Base-by-base conservation (phyloP, 345 rosid genomes). In the Camelina laxa region DNA sequence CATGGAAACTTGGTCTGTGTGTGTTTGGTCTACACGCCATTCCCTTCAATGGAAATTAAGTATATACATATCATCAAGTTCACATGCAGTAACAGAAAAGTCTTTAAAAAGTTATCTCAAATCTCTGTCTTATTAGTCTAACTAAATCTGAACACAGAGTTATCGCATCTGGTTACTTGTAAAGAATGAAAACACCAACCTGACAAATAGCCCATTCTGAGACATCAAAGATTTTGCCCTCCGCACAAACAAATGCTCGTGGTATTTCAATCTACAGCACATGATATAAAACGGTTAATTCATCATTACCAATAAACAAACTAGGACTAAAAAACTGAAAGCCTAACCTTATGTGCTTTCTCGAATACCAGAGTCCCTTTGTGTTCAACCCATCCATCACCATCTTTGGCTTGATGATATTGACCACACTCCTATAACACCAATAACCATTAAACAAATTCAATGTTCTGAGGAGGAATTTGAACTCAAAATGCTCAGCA, bases 191-290 rank as follows among this genome's bases (percentile, higher is more conserved):
- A 47, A 24, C 47, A 76, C 94, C 71, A 20, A 90, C 98, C 98
- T 92, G 98, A 72, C 98, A 92, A 63, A 87, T 90, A 65, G 98
- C 97, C 98, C 96, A 92, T 78, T 92, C 98, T 65, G 98, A 92
- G 36, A 87, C 98, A 81, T 92, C 98, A 87, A 90, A 92, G 79
- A 92, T 80, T 83, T 90, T 92, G 82, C 95, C 88, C 82, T 92
- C 98, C 0, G 96, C 96, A 58, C 98, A 92, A 66, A 92, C 98
- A 86, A 90, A 92, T 65, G 96, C 98, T 24, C 91, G 86, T 3
- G 98, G 98, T 67, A 92, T 90, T 82, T 92, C 98, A 82, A 87
- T 84, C 98, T 92, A 67, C 56, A 78, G 11, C 31, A 72, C 49
- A 22, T n/a, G 59, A 75, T 66, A n/a, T 57, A 73, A 68, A 76